A percentile compares a stretch with the other conserved stretches of the same genome.
phyloP scores from a whole-genome alignment of 2,329 filamentous ascomycete species.

The Trichoderma koningiopsis region DNA sequence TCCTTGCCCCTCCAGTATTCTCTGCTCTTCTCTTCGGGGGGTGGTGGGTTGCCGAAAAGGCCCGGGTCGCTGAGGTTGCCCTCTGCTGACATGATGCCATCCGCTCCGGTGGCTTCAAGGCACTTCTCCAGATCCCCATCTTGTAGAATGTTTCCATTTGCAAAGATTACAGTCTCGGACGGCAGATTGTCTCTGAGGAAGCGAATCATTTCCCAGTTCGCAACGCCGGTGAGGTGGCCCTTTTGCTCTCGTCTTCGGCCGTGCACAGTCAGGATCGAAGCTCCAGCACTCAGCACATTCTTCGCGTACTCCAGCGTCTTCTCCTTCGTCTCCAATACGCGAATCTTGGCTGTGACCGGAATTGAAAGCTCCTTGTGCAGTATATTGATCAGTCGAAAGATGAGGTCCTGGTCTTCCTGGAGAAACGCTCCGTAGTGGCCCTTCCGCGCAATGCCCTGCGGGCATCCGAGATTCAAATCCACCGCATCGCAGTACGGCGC shows the following conservation, averaged over 20 bases:
- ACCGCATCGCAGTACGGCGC: slow-evolving; percentile 92
- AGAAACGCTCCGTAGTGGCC: slow-evolving; percentile 93
- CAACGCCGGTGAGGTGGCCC: slow-evolving; percentile 89
- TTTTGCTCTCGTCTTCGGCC: slow-evolving; percentile 89
- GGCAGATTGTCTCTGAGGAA: slow-evolving; percentile 83
- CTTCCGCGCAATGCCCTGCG: slow-evolving; percentile 89
- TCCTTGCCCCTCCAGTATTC: slow-evolving; percentile 86
- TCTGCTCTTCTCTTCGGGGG: slow-evolving; percentile 64
- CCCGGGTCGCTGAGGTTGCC: slow-evolving; percentile 90
- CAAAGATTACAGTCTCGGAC: slow-evolving; percentile 87
- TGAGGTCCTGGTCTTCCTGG: slow-evolving; percentile 86
- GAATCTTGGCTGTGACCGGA: slow-evolving; percentile 93
- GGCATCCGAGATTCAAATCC: slow-evolving; percentile 93
- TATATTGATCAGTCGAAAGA: slow-evolving; percentile 80
- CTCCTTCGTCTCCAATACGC: slow-evolving; percentile 83
- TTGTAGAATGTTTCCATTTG: slow-evolving; percentile 91
- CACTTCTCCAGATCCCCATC: slow-evolving; percentile 76
- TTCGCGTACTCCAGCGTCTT: slow-evolving; percentile 85
- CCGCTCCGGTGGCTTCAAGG: slow-evolving; percentile 79
- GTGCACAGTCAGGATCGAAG: slow-evolving; percentile 92
- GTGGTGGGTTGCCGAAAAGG: slow-evolving; percentile 74
- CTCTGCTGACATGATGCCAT: slow-evolving; percentile 95
- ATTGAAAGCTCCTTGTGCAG: slow-evolving; percentile 76
- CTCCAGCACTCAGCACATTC: slow-evolving; percentile 83
- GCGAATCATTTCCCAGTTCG: slow-evolving; percentile 85